Base-by-base conservation (phyloP, 139 green algal genomes). In the Chlorella ohadii region DNA sequence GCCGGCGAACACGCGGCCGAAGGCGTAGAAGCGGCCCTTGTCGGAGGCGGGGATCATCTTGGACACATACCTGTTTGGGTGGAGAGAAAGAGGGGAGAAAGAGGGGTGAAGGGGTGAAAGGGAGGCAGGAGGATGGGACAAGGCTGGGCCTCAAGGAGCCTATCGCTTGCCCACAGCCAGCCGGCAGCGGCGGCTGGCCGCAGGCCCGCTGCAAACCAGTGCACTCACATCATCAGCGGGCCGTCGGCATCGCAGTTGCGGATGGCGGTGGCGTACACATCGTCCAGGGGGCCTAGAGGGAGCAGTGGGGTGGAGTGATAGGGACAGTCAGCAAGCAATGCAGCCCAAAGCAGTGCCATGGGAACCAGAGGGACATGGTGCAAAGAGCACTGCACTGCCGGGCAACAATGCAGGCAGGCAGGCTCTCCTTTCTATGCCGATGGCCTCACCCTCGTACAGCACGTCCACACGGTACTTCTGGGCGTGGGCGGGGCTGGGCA, bases 31-130 rank as follows among this genome's bases (percentile, higher is more conserved):
- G 89, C 97, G 96, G 72, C 97, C 97, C 93, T 99, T 99, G 92
- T 99, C 97, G 51, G 84, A 77, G 66, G 97, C 94, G 86, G 97
- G 97, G 90, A 99, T 99, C 96, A 99, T 99, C 95, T 99, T 99
- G 85, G 95, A 98, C 25, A 99, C 91, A 90, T 99, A 99, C 67
- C 67, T 74, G 67, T 51, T 51, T 51, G n/a, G 13, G 65, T 23
- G 51, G 22, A 13, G 2, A 17, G 11, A 28, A 13, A 16, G 7
- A 13, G 66, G 66, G 66, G 31, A 34, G 66, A 7, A 27, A 23
- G 66, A 34, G 31, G 31, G 16, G 28, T 4, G 51, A 22, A 23
- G 51, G 15, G 44, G 44, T 9, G 44, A 6, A 51, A 6, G 44
- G 9, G 9, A 51, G 9, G 44, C 44, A 51, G n/a, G n/a, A n/a